Conservation (phyloP, 2,329 filamentous ascomycete species). For the Cladosporium sp. region DNA sequence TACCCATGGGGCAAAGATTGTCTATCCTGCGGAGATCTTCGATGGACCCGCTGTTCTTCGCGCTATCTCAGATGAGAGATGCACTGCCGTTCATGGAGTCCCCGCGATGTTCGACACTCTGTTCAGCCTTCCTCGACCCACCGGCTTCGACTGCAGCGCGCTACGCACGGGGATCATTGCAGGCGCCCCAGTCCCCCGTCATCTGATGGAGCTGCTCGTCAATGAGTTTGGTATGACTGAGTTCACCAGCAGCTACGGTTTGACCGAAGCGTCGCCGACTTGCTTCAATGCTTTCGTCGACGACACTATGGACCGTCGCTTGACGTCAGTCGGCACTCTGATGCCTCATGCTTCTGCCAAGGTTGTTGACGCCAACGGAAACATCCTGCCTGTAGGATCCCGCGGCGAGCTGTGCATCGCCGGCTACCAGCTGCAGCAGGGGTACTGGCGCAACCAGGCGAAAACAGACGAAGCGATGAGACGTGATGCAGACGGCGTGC, state of each 20-base stretch:
- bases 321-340: constrained; percentile 68
- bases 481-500: constrained; percentile 24
- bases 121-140: constrained; percentile 43
- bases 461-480: constrained; percentile 69
- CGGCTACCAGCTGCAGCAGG: constrained; percentile 67
- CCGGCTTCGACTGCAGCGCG: constrained; percentile 37
- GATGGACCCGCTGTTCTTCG: constrained; percentile 59
- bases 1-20: constrained; percentile 68
- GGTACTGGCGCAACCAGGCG: constrained; percentile 60
- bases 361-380: constrained; percentile 63
- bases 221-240: constrained; percentile 68
- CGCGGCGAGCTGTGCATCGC: constrained; percentile 71
- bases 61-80: constrained; percentile 48
- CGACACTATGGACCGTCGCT: constrained; percentile 59
- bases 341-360: constrained; percentile 70
- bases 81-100: constrained; percentile 71
- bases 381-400: constrained; percentile 59
- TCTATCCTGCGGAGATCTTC: constrained; percentile 71
- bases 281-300: constrained; percentile 75
- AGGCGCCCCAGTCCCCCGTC: constrained; percentile 67
- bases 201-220: constrained; percentile 67
- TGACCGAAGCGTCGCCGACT: constrained; percentile 73
- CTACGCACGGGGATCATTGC: constrained; percentile 74
- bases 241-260: constrained; percentile 52
- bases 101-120: constrained; percentile 77